phyloP scores from a whole-genome alignment of 2,329 filamentous ascomycete genomes.

The Sordariomycetes sp. region DNA sequence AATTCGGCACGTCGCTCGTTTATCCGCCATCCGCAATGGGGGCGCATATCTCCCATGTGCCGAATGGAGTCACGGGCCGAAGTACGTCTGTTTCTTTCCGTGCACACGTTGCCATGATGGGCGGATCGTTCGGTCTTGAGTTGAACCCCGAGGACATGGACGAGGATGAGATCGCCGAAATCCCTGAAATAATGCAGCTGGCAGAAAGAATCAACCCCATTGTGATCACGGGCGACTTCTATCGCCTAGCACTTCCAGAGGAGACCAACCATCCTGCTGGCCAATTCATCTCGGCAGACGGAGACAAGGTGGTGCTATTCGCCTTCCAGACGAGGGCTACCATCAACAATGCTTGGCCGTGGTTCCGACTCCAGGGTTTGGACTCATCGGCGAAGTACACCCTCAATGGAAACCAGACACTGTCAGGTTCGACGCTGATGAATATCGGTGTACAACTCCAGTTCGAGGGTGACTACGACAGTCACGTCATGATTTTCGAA shows the following conservation, averaged over 20 bases:
- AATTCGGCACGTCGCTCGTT: slow-evolving; percentile 53
- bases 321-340: slow-evolving; percentile 46
- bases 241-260: slow-evolving; percentile 48
- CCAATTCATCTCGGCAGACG: slow-evolving; percentile 46
- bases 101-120: slow-evolving; percentile 60
- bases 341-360: slow-evolving; percentile 42
- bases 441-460: slow-evolving; percentile 47
- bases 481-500: slow-evolving; percentile 45
- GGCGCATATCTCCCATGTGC: slow-evolving; percentile 53
- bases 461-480: slow-evolving; percentile 46
- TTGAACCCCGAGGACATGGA: slow-evolving; percentile 45
- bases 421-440: slow-evolving; percentile 52
- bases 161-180: slow-evolving; percentile 37
- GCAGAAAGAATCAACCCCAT: slow-evolving; percentile 50
- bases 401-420: slow-evolving; percentile 39
- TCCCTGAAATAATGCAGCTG: slow-evolving; percentile 44
- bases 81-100: slow-evolving; percentile 49
- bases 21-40: slow-evolving; percentile 57
- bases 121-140: slow-evolving; percentile 57
- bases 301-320: slow-evolving; percentile 42
- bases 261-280: slow-evolving; percentile 54
- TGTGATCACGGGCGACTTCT: slow-evolving; percentile 48
- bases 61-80: slow-evolving; percentile 47
- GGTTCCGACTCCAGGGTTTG: slow-evolving; percentile 45
- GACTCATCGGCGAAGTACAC: slow-evolving; percentile 44